Base-by-base conservation (phyloP, 2,329 filamentous ascomycete species). In the Beauveria sp. region DNA sequence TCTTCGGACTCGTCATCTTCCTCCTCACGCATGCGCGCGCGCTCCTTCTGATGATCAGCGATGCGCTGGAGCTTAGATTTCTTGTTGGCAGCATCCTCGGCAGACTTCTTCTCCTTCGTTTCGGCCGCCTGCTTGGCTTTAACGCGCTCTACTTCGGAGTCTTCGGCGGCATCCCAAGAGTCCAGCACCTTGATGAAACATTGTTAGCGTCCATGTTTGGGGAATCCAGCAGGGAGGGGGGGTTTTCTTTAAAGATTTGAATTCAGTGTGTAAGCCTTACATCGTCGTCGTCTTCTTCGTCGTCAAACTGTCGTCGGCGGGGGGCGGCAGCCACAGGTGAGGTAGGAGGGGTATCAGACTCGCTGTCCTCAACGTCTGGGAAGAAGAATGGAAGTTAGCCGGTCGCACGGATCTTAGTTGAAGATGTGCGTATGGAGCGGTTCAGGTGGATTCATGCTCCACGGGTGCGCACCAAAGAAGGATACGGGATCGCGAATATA, bases 161-260 rank as follows among this genome's bases (percentile, higher is more conserved):
- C 94, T 71, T 97, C 94, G 67, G 90, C 92, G 62, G 91, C 93
- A 70, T 97, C 92, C 94, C 94, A 99, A 40, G 91, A 93, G 63
- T 99, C 94, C 71, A 97, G 84, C 61, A 97, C 91, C 88, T 96
- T 66, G 18, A 52, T n/a, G 26, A 41, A 54, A 2, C 41, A n/a
- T 47, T 44, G 55, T 64, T 40, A 61, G 62, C 57, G n/a, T 34
- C 41, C 7, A 16, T 18, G 30, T 20, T 51, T 24, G 26, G 16
- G 26, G 20, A 20, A 24, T 52, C 4, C 16, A 55, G 55, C 68
- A 26, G 5, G 7, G 46, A 59, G 10, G 24, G 28, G 8, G 28
- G 8, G 10, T 30, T 37, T 5, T 34, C 20, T 8, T 28, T 7
- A 4, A n/a, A 22, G 5, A 14, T 51, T 22, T 43, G 7, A 26